Base-by-base conservation (phyloP, 2,329 filamentous ascomycete genomes). In the Plenodomus lindquistii region DNA sequence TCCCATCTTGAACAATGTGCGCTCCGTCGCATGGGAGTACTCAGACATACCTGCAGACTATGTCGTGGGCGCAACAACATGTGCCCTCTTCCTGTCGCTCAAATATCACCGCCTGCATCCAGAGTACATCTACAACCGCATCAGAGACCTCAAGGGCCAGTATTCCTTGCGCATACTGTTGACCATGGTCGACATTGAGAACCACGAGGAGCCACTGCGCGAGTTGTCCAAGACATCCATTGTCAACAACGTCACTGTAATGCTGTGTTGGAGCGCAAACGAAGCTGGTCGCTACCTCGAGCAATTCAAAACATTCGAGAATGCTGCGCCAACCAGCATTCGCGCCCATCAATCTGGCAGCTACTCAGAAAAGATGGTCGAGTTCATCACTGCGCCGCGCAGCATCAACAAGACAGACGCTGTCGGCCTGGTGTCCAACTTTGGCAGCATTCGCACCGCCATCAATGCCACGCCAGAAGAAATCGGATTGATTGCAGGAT, bases 91-190 rank as follows among this genome's bases (percentile, higher is more conserved):
- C 69, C 78, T 99, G 36, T 95, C 90, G 40, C 82, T 99, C 45
- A 99, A 97, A 73, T 99, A 99, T 73, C 94, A 99, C 73, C 90
- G 93, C 21, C 81, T 99, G 43, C 94, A 99, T 68, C 94, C 94
- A 1, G 94, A 99, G 74, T 99, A 99, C 77, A 91, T 99, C 64
- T 97, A 97, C 77, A 91, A 88, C 19, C 88, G 94, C 48, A 95
- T 99, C 60, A 87, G 88, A 43, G 85, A 86, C 40, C 79, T 99
- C 4, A 89, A 89, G 42, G 89, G 89, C 42, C 90, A 89, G 74
- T 97, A 95, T 76, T 87, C 86, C 58, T 81, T 99, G 17, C 89
- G 94, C 40, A 81, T 99, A 43, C 76, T 99, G 21, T 81, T 99
- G 40, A 86, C 87, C 17, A 91, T 97, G 84, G 92, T 97, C 20